Conservation (phyloP, 768 basidiomycete genomes). For the Strobilomyces confusus region DNA sequence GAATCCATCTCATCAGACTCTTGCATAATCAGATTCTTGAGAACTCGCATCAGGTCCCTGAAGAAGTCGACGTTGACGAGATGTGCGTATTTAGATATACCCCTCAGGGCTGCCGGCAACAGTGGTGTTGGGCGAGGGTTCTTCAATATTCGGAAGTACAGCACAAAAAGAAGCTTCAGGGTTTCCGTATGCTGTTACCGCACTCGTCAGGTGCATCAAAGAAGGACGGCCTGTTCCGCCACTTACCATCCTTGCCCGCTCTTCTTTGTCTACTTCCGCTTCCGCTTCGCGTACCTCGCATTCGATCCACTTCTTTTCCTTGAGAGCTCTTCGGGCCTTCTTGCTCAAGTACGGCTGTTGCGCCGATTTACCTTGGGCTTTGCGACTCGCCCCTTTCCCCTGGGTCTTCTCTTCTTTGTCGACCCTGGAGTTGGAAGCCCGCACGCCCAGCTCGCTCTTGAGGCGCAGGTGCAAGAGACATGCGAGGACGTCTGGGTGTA, state of each 20-base stretch:
- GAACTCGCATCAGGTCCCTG: slow-evolving; percentile 85
- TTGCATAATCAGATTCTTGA: slow-evolving; percentile 71
- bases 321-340: slow-evolving; percentile 79
- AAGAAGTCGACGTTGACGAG: slow-evolving; percentile 99
- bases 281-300: slow-evolving; percentile 93
- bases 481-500: slow-evolving; percentile 84
- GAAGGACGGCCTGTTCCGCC: slow-evolving; percentile 6
- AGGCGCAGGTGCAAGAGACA: slow-evolving; percentile 84
- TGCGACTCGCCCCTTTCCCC: slow-evolving; percentile 36
- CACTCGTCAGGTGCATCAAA: slow-evolving; percentile 18
- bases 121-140: slow-evolving; percentile 73
- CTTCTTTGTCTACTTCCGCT: slow-evolving; percentile 90
- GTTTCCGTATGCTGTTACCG: slow-evolving; percentile 88
- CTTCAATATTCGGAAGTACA: slow-evolving; percentile 96
- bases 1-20: slow-evolving; percentile 41
- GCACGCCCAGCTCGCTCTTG: slow-evolving; percentile 77
- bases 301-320: slow-evolving; percentile 86
- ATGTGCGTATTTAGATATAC: slow-evolving; percentile 91
- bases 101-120: slow-evolving; percentile 83
- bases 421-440: slow-evolving; percentile 67
- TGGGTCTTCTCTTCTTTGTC: slow-evolving; percentile 50
- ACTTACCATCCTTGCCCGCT: slow-evolving; percentile 76
- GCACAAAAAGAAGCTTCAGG: slow-evolving; percentile 91
- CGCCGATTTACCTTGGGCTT: slow-evolving; percentile 53
- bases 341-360: slow-evolving; percentile 83